These are phyloP conservation scores for Farysia itapuensis DNA, from an alignment of 1,284 basidiomycete genomes.

Conservation along the genomic window DNA sequence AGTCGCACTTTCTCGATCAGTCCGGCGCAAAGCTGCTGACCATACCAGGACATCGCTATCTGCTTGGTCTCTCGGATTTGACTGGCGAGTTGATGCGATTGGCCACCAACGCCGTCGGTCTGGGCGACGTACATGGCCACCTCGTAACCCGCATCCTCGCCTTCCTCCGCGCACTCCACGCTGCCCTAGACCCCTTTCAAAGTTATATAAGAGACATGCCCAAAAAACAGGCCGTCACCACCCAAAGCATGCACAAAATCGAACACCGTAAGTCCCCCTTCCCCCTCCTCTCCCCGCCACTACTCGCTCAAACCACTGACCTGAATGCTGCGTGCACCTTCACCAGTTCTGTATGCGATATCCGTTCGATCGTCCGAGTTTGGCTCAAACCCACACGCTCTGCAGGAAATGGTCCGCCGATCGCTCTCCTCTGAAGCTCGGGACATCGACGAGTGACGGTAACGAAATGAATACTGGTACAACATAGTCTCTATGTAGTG, in stretches of 20 bases:
- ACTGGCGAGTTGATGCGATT: slow-evolving; percentile 97
- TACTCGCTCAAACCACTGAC: background rate
- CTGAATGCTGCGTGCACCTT: background rate
- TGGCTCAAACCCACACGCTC: slow-evolving; percentile 30
- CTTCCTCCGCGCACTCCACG: slow-evolving; percentile 35
- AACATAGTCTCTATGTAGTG: too few relatives aligned
- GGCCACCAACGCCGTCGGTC: slow-evolving; percentile 65
- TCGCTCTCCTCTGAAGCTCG: slow-evolving; percentile 8
- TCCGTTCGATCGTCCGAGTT: slow-evolving; percentile 43
- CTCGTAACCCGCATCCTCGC: slow-evolving; percentile 38
- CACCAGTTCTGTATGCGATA: slow-evolving; percentile 41
- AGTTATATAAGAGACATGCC: slow-evolving; percentile 72
- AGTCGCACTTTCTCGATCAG: slow-evolving; percentile 57
- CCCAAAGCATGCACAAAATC: slow-evolving; percentile 84
- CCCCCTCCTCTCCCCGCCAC: background rate
- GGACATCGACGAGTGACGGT: background rate
- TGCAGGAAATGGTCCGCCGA: slow-evolving; percentile 41
- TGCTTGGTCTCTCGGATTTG: slow-evolving; percentile 88
- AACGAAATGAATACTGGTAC: too few relatives aligned
- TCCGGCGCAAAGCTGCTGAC: background rate
- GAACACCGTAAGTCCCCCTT: slow-evolving; percentile 74
- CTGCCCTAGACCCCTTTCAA: slow-evolving; percentile 73
- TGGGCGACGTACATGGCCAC: slow-evolving; percentile 12
- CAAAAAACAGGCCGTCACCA: slow-evolving; percentile 85
- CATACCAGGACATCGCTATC: slow-evolving; percentile 74